Conservation (phyloP, 2,329 filamentous ascomycete genomes). For the Fusarium albidum region DNA sequence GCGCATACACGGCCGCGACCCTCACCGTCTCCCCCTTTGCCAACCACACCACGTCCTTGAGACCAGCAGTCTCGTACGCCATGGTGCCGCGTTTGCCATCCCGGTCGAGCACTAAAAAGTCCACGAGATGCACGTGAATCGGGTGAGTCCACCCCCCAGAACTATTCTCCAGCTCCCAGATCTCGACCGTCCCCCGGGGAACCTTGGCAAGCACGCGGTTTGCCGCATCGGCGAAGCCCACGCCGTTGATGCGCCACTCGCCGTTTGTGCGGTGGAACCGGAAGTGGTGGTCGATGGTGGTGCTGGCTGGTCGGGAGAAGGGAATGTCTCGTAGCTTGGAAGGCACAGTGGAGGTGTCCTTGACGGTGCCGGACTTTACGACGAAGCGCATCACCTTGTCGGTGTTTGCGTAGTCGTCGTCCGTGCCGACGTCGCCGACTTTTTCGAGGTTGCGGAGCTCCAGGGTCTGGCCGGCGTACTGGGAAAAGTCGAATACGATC, state of each 20-base stretch:
- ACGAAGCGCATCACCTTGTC: conserved; percentile 62
- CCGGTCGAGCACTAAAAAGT: conserved; percentile 62
- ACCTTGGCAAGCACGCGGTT: conserved; percentile 59
- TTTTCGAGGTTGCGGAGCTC: conserved; percentile 44
- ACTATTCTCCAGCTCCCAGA: conserved; percentile 60
- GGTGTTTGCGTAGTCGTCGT: conserved; percentile 59
- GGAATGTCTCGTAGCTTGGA: conserved; percentile 47
- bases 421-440: conserved; percentile 46
- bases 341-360: conserved; percentile 48
- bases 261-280: conserved; percentile 54
- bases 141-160: conserved; percentile 62
- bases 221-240: conserved; percentile 51
- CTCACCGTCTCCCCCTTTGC: conserved; percentile 58
- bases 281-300: conserved; percentile 53
- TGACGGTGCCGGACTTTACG: conserved; percentile 49
- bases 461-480: conserved; percentile 57
- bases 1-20: conserved; percentile 60
- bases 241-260: conserved; percentile 61
- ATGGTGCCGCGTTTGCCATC: conserved; percentile 48
- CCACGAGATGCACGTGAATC: conserved; percentile 66
- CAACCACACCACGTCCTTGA: conserved; percentile 67
- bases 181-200: conserved; percentile 55
- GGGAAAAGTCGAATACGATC: conserved; percentile 63
- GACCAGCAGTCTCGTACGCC: conserved; percentile 61
- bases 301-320: conserved; percentile 45